Evolutionary conservation across 495 filamentous ascomycete genomes (phyloP).

Genomic region (Pyronema domesticum): DNA sequence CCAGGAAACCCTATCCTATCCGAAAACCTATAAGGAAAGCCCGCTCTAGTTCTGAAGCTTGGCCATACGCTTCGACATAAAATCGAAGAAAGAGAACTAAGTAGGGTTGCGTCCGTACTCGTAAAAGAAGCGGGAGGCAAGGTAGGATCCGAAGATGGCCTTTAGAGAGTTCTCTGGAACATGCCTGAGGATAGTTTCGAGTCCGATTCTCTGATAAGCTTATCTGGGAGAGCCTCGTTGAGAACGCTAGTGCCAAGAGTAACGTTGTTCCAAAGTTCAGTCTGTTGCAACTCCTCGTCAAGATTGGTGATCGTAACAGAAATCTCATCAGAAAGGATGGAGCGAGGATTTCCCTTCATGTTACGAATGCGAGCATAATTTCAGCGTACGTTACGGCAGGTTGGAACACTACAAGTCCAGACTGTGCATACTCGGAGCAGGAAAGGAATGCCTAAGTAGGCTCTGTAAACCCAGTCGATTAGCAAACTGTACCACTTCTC

Average conservation of each 20-base stretch:
- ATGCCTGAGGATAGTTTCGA: conserved; percentile 67
- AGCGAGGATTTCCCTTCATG: conserved; percentile 50
- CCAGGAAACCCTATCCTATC: no score
- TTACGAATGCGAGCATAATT: no score
- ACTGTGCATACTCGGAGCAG: no score
- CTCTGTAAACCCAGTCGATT: no score
- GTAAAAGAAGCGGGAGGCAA: conserved; percentile 91
- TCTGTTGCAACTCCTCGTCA: conserved; percentile 85
- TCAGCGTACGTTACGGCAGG: no score
- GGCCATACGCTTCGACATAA: conserved; percentile 29
- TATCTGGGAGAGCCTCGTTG: conserved; percentile 65
- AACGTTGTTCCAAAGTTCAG: conserved; percentile 75
- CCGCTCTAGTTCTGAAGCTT: no score
- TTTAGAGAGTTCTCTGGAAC: conserved; percentile 86
- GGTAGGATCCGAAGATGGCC: conserved; percentile 86
- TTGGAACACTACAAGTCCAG: no score
- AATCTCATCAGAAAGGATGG: conserved; percentile 72
- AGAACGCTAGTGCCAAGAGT: conserved; percentile 61
- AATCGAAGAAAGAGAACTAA: conserved; percentile 97
- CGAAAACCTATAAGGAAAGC: no score
- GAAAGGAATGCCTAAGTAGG: no score
- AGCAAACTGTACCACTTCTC: no score
- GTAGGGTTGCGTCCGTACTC: conserved; percentile 77
- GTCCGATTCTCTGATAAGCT: conserved; percentile 80
- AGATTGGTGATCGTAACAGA: conserved; percentile 81